phyloP scores from a whole-genome alignment of 345 rosid species.

The Citropsis articulata region DNA sequence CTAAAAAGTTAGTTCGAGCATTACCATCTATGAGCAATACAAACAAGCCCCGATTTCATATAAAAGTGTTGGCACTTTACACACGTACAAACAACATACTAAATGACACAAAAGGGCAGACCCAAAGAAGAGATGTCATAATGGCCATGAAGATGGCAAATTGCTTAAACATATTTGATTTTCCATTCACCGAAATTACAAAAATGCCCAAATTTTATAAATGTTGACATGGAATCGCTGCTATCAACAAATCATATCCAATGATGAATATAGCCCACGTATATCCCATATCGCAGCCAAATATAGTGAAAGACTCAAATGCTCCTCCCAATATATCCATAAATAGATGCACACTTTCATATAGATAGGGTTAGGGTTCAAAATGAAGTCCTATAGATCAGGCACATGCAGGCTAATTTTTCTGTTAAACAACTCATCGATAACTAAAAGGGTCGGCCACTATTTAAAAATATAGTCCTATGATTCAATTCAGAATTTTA shows the following conservation, averaged over 20 bases:
- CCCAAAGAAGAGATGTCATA: background rate
- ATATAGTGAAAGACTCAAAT: background rate
- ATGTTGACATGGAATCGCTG: background rate
- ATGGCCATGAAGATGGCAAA: background rate
- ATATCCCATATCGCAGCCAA: background rate
- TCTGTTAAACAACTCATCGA: background rate
- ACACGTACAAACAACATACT: background rate
- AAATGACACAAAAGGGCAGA: conserved; percentile 8
- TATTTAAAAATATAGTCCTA: background rate
- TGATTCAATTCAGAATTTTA: background rate
- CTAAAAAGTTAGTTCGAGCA: background rate
- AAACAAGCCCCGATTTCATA: background rate
- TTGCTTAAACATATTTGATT: background rate
- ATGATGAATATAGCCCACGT: conserved; percentile 22
- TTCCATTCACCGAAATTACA: background rate
- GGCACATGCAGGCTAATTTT: background rate
- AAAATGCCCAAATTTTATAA: background rate
- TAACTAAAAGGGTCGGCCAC: conserved; percentile 12
- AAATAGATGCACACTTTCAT: background rate
- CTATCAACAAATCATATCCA: conserved; percentile 22
- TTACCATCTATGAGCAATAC: background rate
- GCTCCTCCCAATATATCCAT: background rate
- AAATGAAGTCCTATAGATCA: background rate
- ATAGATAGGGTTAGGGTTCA: background rate
- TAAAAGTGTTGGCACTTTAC: background rate